phyloP scores from a whole-genome alignment of 2,329 filamentous ascomycete species.

The Cladosporium sp. region DNA sequence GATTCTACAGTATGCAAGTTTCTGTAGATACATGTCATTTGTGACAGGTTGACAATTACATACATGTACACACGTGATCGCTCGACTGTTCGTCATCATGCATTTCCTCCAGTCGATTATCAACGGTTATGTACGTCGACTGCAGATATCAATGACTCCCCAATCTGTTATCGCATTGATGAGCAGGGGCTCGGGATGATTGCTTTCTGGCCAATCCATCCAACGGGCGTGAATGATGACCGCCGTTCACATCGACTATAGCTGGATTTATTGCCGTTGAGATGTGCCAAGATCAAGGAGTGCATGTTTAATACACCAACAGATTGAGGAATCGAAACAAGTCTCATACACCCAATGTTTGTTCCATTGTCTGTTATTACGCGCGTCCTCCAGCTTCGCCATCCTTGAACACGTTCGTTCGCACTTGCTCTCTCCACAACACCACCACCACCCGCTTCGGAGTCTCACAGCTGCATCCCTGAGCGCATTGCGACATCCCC shows the following conservation, averaged over 20 bases:
- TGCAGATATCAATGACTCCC: no score
- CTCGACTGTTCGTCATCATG: background rate
- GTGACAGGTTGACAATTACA: background rate
- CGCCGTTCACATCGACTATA: background rate
- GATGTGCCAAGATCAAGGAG: background rate
- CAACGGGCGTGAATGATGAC: background rate
- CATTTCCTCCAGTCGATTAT: background rate
- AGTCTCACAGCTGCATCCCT: conserved; percentile 4
- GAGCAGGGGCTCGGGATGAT: background rate
- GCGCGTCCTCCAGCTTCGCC: background rate
- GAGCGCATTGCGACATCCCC: background rate
- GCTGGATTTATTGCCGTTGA: background rate
- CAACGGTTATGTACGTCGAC: background rate
- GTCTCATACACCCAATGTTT: background rate
- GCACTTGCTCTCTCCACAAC: background rate
- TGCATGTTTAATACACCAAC: background rate
- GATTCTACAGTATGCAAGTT: background rate
- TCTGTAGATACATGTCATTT: background rate
- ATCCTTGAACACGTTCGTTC: background rate
- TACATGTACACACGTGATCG: background rate
- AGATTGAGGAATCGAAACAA: background rate
- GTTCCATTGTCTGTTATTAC: background rate
- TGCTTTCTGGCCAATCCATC: background rate
- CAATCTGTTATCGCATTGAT: no score
- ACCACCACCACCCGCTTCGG: background rate